Evolutionary conservation across 176 grass and related monocot genomes (phyloP), one percentile per base, ranked within the genome.

Genomic region (Alloteropsis semialata): DNA sequence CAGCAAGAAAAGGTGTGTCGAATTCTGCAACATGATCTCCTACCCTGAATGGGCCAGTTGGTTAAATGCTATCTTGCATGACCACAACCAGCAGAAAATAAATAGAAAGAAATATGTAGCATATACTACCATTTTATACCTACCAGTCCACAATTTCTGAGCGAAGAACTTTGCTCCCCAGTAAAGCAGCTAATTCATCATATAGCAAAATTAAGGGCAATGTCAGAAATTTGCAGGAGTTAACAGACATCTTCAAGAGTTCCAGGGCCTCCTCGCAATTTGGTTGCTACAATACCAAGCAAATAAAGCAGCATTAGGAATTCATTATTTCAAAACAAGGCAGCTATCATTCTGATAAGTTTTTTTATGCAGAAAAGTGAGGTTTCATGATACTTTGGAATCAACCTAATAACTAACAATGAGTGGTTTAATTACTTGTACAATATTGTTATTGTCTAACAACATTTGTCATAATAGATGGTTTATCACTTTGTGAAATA

Each of bases 161-260:
- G 83, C 91, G 88, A 85, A 94, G 82, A 82, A 78, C 81, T 72
- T 59, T 78, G 57, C 65, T 83, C 63, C 89, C 88, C 82, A 94
- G 65, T 75, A 97, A 91, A 84, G 84, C 49, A 91, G 85, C 74
- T 77, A 97, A 81, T 91, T 97, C 90, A 72, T 97, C 95, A 72
- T 94, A 92, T 53, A 94, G 92, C 59, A 94, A 82, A 83, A 97
- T 83, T 85, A 97, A 91, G 6, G 92, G 74, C 79, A 92, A 74
- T 27, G 71, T 53, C 56, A 61, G 81, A 83, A 82, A 87, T 77
- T 97, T 94, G 92, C 95, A 97, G 54, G 92, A 94, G 74, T 81
- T 85, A 54, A 94, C 74, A 80, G 90, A 51, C 90, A 92, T 91
- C 81, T 85, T 89, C 73, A 97, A 84, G 37, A 94, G 84, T 85